Base-by-base conservation (phyloP, 2,329 filamentous ascomycete species). In the Colletotrichum shisoi region DNA sequence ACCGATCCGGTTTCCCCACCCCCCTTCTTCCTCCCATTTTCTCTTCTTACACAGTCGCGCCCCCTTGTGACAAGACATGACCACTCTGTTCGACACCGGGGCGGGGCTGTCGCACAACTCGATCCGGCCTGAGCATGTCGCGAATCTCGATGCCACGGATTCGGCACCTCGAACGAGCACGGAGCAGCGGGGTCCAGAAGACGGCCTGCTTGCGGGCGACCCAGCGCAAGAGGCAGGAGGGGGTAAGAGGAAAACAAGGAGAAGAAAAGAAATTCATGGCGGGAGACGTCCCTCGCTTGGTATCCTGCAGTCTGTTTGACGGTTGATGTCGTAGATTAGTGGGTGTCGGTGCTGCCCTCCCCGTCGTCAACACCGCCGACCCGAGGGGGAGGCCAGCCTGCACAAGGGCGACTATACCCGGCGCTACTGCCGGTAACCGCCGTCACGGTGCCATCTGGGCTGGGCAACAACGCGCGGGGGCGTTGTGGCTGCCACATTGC, bases 101-200 rank as follows among this genome's bases (percentile, higher is more conserved):
- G 5, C 11, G 34, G 37, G 19, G 24, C n/a, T 37, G 49, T 21
- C 40, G 54, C 54, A 57, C 39, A 21, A 24, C 53, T 31, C 39
- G n/a, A 17, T 8, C 15, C 48, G 31, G 49, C 49, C 27, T 34
- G 48, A 37, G 51, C 51, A 53, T 39, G 51, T 34, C 51, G 34
- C 27, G 21, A 37, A 37, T 15, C 27, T 57, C 56, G 27, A 57
- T 37, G 24, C 27, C 40, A 37, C 39, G 42, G 24, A 15, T 37
- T 11, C 48, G 27, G 19, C n/a, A 13, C 51, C 21, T 40, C 34
- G 42, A 34, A 37, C 9, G 12, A 31, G 56, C 56, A 58, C 56
- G 27, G 56, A 45, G 27, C 56, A 46, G 56, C 42, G 34, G 56
- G 13, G 46, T 37, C 56, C 40, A 37, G 46, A 27, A 19, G 54